phyloP scores from a whole-genome alignment of 495 filamentous ascomycete genomes.

The Podospora pseudopauciseta region DNA sequence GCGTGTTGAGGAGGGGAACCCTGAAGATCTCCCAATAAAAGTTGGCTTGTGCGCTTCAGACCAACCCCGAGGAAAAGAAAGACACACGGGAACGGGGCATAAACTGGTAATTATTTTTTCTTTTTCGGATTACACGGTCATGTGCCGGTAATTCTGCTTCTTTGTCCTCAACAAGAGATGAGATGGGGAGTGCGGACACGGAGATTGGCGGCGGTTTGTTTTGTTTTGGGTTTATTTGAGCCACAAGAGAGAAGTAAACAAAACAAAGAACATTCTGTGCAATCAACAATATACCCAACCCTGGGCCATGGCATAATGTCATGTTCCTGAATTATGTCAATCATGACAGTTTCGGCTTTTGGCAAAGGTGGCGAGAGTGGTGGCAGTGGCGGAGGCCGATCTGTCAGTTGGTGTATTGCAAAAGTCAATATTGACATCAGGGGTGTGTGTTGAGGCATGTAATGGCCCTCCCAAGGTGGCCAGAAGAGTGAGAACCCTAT shows the following conservation, averaged over 20 bases:
- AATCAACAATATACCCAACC: constrained; percentile 1
- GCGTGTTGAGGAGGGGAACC: constrained; percentile 9
- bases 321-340: background rate
- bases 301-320: constrained; percentile 8
- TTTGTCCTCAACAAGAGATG: background rate
- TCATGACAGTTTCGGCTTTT: constrained; percentile 13
- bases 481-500: background rate
- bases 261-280: constrained; percentile 4
- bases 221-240: constrained; percentile 10
- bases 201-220: constrained; percentile 12
- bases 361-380: constrained; percentile 16
- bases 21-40: constrained; percentile 7
- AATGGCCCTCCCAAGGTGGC: background rate
- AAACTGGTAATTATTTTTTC: constrained; percentile 2
- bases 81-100: background rate
- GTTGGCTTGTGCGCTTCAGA: background rate
- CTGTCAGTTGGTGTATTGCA: background rate
- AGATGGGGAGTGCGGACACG: background rate
- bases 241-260: constrained; percentile 17
- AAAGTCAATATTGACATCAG: background rate
- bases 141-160: background rate
- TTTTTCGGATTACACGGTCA: constrained; percentile 1
- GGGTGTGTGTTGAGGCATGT: background rate
- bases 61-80: background rate
- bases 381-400: constrained; percentile 5